These are phyloP conservation scores for Sporothrix phasma DNA, from an alignment of 2,329 filamentous ascomycete genomes.

Conservation along the genomic window DNA sequence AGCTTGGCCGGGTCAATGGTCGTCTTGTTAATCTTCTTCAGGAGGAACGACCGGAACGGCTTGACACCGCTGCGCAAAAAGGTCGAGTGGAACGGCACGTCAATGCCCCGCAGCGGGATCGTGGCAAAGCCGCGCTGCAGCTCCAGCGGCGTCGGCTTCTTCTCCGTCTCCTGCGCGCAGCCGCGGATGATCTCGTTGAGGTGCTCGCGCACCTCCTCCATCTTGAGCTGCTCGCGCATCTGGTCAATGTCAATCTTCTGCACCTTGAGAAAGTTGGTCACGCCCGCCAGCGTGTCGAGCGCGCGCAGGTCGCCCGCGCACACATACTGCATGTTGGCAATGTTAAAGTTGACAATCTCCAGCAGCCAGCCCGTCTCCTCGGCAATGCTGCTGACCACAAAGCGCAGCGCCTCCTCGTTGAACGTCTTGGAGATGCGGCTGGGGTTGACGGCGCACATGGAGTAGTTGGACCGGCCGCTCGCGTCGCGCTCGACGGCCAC, in stretches of 20 bases:
- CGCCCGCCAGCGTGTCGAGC: slow-evolving; percentile 63
- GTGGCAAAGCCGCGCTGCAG: slow-evolving; percentile 94
- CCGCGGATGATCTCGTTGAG: slow-evolving; percentile 84
- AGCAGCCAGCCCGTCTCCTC: slow-evolving; percentile 92
- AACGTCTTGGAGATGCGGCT: slow-evolving; percentile 98
- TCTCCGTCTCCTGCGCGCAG: slow-evolving; percentile 75
- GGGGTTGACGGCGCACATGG: slow-evolving; percentile 98
- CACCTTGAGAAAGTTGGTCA: slow-evolving; percentile 90
- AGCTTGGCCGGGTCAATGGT: slow-evolving; percentile 95
- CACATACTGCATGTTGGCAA: slow-evolving; percentile 66
- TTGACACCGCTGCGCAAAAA: slow-evolving; percentile 97
- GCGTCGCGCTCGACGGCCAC: slow-evolving; percentile 96
- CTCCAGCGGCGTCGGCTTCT: slow-evolving; percentile 79
- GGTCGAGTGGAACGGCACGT: slow-evolving; percentile 98
- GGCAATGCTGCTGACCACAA: slow-evolving; percentile 89
- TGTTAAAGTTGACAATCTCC: slow-evolving; percentile 97
- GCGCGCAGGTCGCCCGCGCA: slow-evolving; percentile 61
- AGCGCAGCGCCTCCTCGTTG: slow-evolving; percentile 94
- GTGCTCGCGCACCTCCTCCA: slow-evolving; percentile 86
- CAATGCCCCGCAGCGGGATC: slow-evolving; percentile 92
- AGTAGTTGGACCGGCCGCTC: slow-evolving; percentile 89
- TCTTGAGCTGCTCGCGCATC: slow-evolving; percentile 72
- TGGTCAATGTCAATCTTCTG: slow-evolving; percentile 96
- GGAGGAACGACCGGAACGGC: slow-evolving; percentile 93
- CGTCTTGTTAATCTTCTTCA: slow-evolving; percentile 99